phyloP scores from a whole-genome alignment of 2,329 filamentous ascomycete genomes.

The Annulohypoxylon truncatum region DNA sequence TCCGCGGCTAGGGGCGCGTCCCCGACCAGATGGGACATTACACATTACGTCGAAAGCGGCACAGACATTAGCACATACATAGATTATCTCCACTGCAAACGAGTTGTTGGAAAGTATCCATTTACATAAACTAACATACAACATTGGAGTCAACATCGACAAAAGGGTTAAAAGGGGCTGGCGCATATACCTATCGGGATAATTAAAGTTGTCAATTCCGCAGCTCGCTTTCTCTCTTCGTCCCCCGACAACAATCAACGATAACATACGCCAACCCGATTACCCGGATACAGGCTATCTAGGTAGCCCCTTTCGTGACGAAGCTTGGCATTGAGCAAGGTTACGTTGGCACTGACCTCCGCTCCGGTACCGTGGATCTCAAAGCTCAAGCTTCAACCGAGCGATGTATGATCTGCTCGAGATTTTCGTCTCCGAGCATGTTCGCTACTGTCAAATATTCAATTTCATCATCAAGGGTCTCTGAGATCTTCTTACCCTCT shows the following conservation, averaged over 20 bases:
- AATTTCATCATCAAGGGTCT: background rate
- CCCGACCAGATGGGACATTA: background rate
- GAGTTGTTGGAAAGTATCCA: background rate
- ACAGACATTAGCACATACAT: conserved; percentile 1
- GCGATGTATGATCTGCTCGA: background rate
- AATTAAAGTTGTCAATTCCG: background rate
- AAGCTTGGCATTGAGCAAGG: background rate
- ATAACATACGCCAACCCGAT: background rate
- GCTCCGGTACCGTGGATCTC: background rate
- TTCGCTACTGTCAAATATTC: conserved; percentile 1
- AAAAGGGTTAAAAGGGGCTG: background rate
- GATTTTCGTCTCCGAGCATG: background rate
- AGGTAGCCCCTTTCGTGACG: background rate
- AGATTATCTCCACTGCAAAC: background rate
- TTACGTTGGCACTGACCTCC: conserved; percentile 20
- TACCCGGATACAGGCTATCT: conserved; percentile 25
- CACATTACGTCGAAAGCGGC: background rate
- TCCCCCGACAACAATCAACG: background rate
- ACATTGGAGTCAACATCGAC: background rate
- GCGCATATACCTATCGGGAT: background rate
- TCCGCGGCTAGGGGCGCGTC: background rate
- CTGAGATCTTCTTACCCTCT: background rate
- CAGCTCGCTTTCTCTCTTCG: background rate
- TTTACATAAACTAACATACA: background rate
- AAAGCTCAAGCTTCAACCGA: conserved; percentile 13